Base-by-base conservation (phyloP, 192 early-diverging fungal species). In the Coemansia sp. region DNA sequence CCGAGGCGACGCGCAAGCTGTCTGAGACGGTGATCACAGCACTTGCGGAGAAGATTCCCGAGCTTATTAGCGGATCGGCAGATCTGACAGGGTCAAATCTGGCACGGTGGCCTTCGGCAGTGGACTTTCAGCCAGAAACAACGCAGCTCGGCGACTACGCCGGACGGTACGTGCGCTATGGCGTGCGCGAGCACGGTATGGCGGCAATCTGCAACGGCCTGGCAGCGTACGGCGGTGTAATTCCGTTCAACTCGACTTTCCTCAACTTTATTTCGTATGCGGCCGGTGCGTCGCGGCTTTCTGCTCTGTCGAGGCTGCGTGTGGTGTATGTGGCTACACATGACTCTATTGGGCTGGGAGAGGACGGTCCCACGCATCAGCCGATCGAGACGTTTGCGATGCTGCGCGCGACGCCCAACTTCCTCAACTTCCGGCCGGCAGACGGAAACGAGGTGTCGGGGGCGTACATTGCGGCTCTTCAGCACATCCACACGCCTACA, bases 311-410 rank as follows among this genome's bases (percentile, higher is more conserved):
- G 59, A 85, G 91, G 31, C 89, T 92, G 66, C 95, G 91, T 32
- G 91, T 98, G 62, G 73, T 99, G 64, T 98, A 97, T 85, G 90
- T 99, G 70, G 95, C 96, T 92, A 98, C 97, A 60, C 97, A 99
- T 87, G 97, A 99, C 84, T 98, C 95, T 39, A 95, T 99, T 63
- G 97, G 95, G 69, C 88, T 94, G 31, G 97, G 97, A 68, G 97
- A 99, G 77, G 97, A 99, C 84, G 97, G 97, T 5, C 97, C 95
- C 30, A 99, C 97, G 56, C 97, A 99, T 84, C 97, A 99, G 80
- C 95, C 97, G 14, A 91, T 97, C 50, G 97, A 99, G 79, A 97
- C 95, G 10, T 71, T 97, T 61, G 91, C 94, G 51, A 83, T 87
- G 74, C 77, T 93, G 53, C 92, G 97, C 57, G 95, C 94, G 6